These are phyloP conservation scores for Prunus dulcis DNA, from an alignment of 306 rosid species.

Conservation along the genomic window DNA sequence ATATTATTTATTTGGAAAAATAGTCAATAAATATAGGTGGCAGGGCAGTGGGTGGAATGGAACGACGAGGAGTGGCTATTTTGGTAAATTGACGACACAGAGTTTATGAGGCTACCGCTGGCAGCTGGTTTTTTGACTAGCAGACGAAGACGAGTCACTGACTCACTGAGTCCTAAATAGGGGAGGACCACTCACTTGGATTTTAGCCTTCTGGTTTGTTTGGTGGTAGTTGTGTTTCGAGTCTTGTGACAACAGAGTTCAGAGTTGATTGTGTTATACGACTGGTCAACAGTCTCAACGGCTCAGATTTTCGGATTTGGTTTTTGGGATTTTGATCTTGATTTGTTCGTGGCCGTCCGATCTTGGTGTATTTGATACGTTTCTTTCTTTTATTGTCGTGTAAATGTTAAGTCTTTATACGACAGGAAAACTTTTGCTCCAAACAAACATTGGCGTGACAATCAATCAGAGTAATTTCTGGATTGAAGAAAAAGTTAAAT, in stretches of 20 bases:
- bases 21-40: conserved; percentile 8
- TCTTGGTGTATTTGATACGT: background rate
- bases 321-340: background rate
- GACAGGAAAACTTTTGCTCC: no score
- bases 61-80: background rate
- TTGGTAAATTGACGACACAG: background rate
- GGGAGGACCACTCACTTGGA: background rate
- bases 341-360: background rate
- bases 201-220: background rate
- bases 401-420: no score
- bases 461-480: no score
- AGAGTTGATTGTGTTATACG: background rate
- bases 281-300: background rate
- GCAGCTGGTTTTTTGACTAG: conserved; percentile 8
- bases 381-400: background rate
- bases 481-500: no score
- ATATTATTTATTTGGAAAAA: background rate
- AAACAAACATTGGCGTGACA: no score
- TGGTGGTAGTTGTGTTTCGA: background rate
- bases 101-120: background rate
- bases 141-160: background rate
- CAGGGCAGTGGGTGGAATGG: conserved; percentile 2
- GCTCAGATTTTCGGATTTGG: background rate
- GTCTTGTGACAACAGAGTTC: background rate
- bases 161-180: background rate